Base-by-base conservation (phyloP, 352 stramenopile species). In the Globisporangium spinosum region DNA sequence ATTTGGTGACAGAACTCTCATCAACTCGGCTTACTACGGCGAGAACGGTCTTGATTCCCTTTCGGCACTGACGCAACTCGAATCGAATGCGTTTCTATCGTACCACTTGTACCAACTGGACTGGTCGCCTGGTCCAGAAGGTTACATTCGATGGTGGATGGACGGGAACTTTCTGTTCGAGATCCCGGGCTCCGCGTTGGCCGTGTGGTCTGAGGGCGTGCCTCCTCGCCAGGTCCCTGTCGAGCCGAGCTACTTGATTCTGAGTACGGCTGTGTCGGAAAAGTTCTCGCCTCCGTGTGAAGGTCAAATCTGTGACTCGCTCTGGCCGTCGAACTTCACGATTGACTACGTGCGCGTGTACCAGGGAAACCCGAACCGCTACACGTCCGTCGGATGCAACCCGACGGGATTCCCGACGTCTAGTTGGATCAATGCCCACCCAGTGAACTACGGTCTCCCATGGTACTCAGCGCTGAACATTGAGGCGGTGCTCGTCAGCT, bases 221-320 rank as follows among this genome's bases (percentile, higher is more conserved):
- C 87, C 89, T 38, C 89, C 89, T 27, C 83, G 86, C 20, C 77
- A 85, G 74, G 96, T 99, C 58, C 97, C 97, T 0, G 91, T 96
- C 56, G 97, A 99, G 77, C 97, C 97, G 2, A 98, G 89, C 35
- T 99, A 99, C 71, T 71, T 99, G 55, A 98, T 99, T 85, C 81
- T 99, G 54, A 99, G 98, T 83, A 98, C 94, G 2, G 97, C 97
- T 9, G 92, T 99, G 43, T 98, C 95, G 2, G 97, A 97, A 34
- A 99, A 98, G 57, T 96, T 96, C 72, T 96, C 96, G 25, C 90
- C 94, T 20, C 91, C 89, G 51, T 99, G 96, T 65, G 72, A 86
- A 5, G 86, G 88, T 27, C 76, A 98, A 69, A 98, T 97, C 70
- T 98, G 95, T 71, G 83, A 98, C 73, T 98, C 95, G 51, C 43